phyloP scores from a whole-genome alignment of 805 yeast genomes.

The Wickerhamiella allomyrinae region DNA sequence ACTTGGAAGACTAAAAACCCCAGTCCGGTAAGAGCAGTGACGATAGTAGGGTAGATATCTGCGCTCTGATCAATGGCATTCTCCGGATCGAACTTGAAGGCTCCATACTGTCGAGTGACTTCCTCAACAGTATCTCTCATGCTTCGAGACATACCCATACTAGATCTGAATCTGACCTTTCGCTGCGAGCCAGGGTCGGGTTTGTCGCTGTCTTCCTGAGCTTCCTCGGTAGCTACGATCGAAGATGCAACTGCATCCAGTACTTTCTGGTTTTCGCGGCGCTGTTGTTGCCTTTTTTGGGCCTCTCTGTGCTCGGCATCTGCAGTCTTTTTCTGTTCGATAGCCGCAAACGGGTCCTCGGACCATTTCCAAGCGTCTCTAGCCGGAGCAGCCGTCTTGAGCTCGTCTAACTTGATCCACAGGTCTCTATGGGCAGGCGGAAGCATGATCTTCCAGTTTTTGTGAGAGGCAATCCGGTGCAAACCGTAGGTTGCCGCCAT shows the following conservation, averaged over 20 bases:
- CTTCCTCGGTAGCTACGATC: conserved; percentile 2
- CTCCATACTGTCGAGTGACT: conserved; percentile 31
- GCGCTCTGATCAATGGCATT: conserved; percentile 14
- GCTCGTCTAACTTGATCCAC: conserved; percentile 61
- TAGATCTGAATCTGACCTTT: conserved; percentile 25
- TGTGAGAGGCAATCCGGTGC: conserved; percentile 63
- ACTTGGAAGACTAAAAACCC: conserved; percentile 65
- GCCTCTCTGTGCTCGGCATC: conserved; percentile 5
- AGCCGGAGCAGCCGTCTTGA: conserved; percentile 30
- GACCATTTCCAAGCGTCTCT: conserved; percentile 15
- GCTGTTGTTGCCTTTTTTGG: conserved; percentile 1
- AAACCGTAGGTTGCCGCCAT: conserved; percentile 79
- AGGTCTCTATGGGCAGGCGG: conserved; percentile 69
- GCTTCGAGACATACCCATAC: conserved; percentile 48
- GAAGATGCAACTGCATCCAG: neutral
- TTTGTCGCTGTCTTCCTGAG: neutral
- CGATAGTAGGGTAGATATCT: conserved; percentile 7
- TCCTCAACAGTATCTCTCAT: conserved; percentile 49
- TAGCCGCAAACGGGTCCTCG: conserved; percentile 59
- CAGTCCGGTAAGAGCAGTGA: conserved; percentile 27
- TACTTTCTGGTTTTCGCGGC: conserved; percentile 2
- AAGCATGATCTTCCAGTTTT: conserved; percentile 72
- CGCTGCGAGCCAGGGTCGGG: neutral
- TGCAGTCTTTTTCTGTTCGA: conserved; percentile 37
- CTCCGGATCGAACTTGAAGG: conserved; percentile 29